Evolutionary conservation across 78 protist species (phyloP).

Genomic region (Dictyostelium purpureum): DNA sequence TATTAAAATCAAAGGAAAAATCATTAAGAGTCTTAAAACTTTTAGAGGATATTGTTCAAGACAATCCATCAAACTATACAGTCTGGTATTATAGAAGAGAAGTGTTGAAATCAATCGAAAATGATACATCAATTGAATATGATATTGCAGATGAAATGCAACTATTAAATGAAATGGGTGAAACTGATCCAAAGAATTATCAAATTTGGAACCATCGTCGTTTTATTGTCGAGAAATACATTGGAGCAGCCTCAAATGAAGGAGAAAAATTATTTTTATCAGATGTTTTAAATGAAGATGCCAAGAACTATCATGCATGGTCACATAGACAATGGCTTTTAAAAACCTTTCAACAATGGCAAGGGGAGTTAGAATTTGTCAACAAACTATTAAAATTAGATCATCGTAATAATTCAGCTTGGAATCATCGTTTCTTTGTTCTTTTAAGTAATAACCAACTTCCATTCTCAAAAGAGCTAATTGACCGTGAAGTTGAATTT

Average conservation of each 20-base stretch:
- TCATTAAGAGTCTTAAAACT: constrained; percentile 79
- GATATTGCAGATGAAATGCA: constrained; percentile 57
- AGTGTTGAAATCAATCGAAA: constrained; percentile 66
- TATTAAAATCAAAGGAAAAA: constrained; percentile 79
- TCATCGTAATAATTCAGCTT: constrained; percentile 95
- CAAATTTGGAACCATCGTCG: constrained; percentile 97
- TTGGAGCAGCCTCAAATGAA: not conserved
- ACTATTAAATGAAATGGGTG: constrained; percentile 42
- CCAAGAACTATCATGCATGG: constrained; percentile 99
- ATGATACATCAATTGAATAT: constrained; percentile 64
- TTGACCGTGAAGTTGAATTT: constrained; percentile 37
- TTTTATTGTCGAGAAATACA: constrained; percentile 58
- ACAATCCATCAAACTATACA: constrained; percentile 93
- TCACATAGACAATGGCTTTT: constrained; percentile 84
- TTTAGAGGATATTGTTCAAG: constrained; percentile 86
- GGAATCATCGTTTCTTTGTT: constrained; percentile 96
- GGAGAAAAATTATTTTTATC: constrained; percentile 85
- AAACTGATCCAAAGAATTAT: constrained; percentile 91
- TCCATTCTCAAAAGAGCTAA: not conserved
- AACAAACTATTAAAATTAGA: constrained; percentile 84
- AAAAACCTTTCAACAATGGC: constrained; percentile 43
- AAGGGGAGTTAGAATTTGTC: constrained; percentile 80
- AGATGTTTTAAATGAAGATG: constrained; percentile 79
- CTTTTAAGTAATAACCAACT: not conserved
- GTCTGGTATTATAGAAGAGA: constrained; percentile 90